Conservation (phyloP, 495 filamentous ascomycete genomes). For the Tuber indicum region DNA sequence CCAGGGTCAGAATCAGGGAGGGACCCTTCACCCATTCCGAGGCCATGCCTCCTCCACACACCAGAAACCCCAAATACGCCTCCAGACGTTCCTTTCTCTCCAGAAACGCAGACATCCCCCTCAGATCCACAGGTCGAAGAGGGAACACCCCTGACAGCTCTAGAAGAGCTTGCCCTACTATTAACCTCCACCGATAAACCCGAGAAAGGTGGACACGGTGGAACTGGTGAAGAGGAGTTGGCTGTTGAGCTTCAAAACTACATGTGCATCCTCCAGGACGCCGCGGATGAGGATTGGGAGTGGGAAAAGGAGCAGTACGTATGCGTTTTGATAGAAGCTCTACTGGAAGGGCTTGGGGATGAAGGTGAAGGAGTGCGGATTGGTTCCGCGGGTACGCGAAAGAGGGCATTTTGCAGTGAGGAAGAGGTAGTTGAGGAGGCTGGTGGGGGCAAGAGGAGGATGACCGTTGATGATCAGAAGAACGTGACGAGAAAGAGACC, state of each 20-base stretch:
- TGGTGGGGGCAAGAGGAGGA: not conserved
- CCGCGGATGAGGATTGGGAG: not conserved
- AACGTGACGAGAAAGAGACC: not conserved
- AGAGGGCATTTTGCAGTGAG: not conserved
- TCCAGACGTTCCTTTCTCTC: fast-evolving
- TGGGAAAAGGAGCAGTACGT: not conserved
- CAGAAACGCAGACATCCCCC: not conserved
- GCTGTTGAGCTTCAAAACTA: not conserved
- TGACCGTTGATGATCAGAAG: not conserved
- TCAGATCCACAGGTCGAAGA: not conserved
- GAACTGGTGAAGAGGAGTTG: not conserved
- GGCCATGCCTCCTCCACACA: not conserved
- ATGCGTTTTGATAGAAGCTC: not conserved
- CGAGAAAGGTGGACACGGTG: not conserved
- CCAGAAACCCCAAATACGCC: not conserved
- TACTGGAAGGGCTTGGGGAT: not conserved
- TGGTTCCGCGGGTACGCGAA: not conserved
- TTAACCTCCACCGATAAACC: not conserved
- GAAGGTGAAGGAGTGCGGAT: not conserved
- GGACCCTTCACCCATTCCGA: not conserved
- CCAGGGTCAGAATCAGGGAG: not conserved
- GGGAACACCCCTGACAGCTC: not conserved
- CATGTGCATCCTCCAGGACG: not conserved
- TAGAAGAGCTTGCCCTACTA: not conserved
- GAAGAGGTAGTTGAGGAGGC: not conserved